Evolutionary conservation across 169 alveolate species (phyloP), one percentile per base, ranked within the genome.

Genomic region (Ichthyophthirius multifiliis): DNA sequence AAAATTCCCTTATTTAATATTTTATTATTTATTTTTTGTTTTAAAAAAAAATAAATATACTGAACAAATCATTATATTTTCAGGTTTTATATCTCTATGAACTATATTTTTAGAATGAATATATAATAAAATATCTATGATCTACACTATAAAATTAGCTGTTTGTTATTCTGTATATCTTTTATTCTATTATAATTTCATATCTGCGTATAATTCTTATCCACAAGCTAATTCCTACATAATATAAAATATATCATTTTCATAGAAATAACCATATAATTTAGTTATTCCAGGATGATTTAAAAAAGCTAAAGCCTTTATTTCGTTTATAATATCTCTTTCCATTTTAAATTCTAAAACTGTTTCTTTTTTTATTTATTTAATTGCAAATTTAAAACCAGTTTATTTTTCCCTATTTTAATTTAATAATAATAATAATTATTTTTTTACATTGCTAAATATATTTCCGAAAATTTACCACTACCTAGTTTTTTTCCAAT

Each of bases 71-170:
- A 81, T 44, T 12, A 80, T 80, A 71, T 80, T 80, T 80, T 80
- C 86, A 15, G 86, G 86, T 80, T 80, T 80, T 16, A 80, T 73
- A 48, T 80, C 86, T 47, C 86, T 45, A 30, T 80, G 86, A 3
- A 80, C 71, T 7, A 80, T 44, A 39, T 67, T 67, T 30, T 80
- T 65, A 5, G 62, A 20, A 39, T 80, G 86, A 75, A 80, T 67
- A 35, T 71, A 67, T 43, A 43, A 65, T 9, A 80, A 45, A 39
- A 63, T 76, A 16, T 77, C 80, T 43, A 67, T 65, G 1, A 80
- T 74, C 39, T 80, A 80, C 37, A 63, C 35, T 12, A 80, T 74
- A n/a, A 35, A 67, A 12, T 45, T 45, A 0, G 80, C 27, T 4
- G 82, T 34, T 32, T 35, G 10, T 46, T 80, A 30, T 41, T 80